Evolutionary conservation across 1,284 basidiomycete species (phyloP), one percentile per base, ranked within the genome.

Genomic region (Termitomyces sp.): DNA sequence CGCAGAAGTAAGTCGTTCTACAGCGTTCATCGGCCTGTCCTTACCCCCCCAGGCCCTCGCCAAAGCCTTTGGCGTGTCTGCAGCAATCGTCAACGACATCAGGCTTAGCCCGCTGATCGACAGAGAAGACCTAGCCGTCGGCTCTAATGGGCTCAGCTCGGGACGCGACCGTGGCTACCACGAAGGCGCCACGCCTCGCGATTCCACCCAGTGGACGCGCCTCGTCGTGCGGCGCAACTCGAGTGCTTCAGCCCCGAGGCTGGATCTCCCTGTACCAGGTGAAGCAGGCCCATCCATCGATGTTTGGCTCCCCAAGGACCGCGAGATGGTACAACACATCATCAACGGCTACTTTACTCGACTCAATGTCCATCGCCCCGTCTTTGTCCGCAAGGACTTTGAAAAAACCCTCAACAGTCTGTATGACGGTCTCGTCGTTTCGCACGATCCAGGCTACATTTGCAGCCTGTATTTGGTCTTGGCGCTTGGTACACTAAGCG

Each of bases 401-500:
- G 78, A 86, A 60, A 74, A 73, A 56, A 75, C 75, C 10, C 69
- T 92, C 52, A 73, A 80, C 42, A 76, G 80, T 19, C 73, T 90
- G n/a, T 92, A 92, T 62, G 76, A 81, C 0, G 75, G 76, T 41
- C 68, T 73, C 21, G 70, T 72, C 10, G 60, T 77, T 10, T 68
- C 73, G 15, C 80, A 75, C 60, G 89, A 91, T 64, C 85, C 88
- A 8, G 89, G 89, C 28, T 89, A 82, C 65, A 65, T 92, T 5
- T 91, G 86, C 69, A 82, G 83, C 64, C 67, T 87, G 54, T 91
- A 92, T 64, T 74, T 92, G 24, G 73, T 92, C 33, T 70, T 92
- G 50, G 90, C 88, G 0, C 77, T 92, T 1, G 89, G 90, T 2
- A 91, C 90, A 1, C 75, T 92, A 58, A 86, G 84, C 70, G 88